A percentile compares a stretch with the other conserved stretches of the same genome.
phyloP scores from a whole-genome alignment of 768 basidiomycete genomes.

The Sporobolomyces roseus region DNA sequence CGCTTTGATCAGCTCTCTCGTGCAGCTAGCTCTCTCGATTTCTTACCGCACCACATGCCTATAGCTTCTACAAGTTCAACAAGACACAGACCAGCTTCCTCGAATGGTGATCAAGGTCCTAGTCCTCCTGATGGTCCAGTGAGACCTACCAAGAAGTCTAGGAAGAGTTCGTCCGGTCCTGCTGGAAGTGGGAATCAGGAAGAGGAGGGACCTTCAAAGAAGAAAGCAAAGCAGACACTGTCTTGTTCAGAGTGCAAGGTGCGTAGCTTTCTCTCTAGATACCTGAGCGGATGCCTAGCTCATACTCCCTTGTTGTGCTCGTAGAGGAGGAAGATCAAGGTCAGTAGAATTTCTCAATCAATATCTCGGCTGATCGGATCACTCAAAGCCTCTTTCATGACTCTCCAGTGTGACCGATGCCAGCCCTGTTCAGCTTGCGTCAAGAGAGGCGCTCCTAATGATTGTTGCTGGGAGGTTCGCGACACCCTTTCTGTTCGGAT shows the following conservation, averaged over 20 bases:
- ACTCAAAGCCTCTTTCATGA: too few species aligned
- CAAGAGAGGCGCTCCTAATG: slow-evolving; percentile 21
- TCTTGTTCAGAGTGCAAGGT: slow-evolving; percentile 33
- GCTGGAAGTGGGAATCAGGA: not conserved
- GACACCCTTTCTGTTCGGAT: not conserved
- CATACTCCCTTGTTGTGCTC: not conserved
- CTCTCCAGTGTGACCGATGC: slow-evolving; percentile 34
- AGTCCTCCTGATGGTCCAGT: not conserved
- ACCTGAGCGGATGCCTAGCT: not conserved
- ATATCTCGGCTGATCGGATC: too few species aligned
- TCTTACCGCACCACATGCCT: not conserved
- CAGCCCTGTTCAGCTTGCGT: slow-evolving; percentile 33
- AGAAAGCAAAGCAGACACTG: slow-evolving; percentile 18
- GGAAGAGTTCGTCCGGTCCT: not conserved
- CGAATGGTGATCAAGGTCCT: slow-evolving; percentile 1
- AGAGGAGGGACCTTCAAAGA: not conserved
- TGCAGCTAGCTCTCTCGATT: not conserved
- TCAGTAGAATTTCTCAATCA: too few species aligned
- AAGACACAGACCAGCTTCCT: not conserved
- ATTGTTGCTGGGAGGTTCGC: slow-evolving; percentile 35
- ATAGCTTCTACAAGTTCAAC: not conserved
- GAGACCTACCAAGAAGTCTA: slow-evolving; percentile 3
- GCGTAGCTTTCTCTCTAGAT: not conserved
- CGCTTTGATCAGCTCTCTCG: not conserved
- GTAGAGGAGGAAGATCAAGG: slow-evolving; percentile 33